Evolutionary conservation across 2,329 filamentous ascomycete genomes (phyloP).

Genomic region (Rosellinia necatrix): DNA sequence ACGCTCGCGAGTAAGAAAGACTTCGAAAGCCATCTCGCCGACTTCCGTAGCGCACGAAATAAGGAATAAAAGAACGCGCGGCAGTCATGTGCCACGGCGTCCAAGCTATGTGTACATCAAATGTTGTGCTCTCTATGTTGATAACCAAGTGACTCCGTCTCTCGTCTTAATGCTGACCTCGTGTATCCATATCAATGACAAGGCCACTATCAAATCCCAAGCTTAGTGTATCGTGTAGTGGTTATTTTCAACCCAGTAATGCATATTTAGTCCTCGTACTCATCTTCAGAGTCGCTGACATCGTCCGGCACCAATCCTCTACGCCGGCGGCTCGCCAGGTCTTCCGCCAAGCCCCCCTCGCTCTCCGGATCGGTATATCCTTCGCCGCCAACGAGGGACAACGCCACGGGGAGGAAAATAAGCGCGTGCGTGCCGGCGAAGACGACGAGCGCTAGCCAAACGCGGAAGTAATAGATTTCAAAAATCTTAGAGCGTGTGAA

Average conservation of each 20-base stretch:
- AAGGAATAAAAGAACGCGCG: too few relatives aligned
- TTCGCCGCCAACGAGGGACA: slow-evolving; percentile 83
- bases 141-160: slow-evolving; percentile 16
- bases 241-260: slow-evolving; percentile 4
- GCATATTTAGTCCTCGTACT: slow-evolving; percentile 51
- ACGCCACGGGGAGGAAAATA: slow-evolving; percentile 85
- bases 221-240: slow-evolving; percentile 4
- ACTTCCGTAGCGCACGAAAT: too few relatives aligned
- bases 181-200: slow-evolving; percentile 18
- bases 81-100: not conserved
- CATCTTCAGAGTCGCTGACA: slow-evolving; percentile 70
- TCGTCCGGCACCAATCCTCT: slow-evolving; percentile 78
- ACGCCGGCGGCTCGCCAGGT: slow-evolving; percentile 79
- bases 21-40: not conserved
- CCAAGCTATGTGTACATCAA: slow-evolving; percentile 5
- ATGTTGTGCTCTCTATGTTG: slow-evolving; percentile 17
- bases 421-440: slow-evolving; percentile 89
- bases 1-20: not conserved
- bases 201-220: slow-evolving; percentile 3
- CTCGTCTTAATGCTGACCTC: slow-evolving; percentile 12
- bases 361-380: slow-evolving; percentile 88
- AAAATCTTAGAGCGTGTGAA: slow-evolving; percentile 99
- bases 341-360: slow-evolving; percentile 87
- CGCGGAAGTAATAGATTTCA: slow-evolving; percentile 98
- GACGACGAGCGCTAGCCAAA: slow-evolving; percentile 90